Conservation (phyloP, 139 green algal species). For the Chlamydomonas eustigma region DNA sequence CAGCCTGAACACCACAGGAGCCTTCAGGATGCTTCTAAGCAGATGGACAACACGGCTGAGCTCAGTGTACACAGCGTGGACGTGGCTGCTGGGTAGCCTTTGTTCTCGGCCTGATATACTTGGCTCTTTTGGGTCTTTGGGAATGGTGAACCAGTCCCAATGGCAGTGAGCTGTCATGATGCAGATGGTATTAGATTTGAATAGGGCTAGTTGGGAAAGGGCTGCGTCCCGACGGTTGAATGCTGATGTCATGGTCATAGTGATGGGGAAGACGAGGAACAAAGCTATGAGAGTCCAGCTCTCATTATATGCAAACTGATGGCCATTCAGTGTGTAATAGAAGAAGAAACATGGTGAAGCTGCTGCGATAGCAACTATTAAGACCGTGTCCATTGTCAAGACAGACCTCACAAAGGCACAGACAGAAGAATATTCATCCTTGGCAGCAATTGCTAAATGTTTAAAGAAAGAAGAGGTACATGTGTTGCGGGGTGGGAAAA, state of each 20-base stretch:
- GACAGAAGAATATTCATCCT: not conserved
- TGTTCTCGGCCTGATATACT: not conserved
- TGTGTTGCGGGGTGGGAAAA: not conserved
- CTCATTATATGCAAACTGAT: not conserved
- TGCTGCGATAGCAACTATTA: not conserved
- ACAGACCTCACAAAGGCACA: not conserved
- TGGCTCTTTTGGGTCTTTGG: constrained; percentile 1
- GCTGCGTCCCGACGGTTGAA: not conserved
- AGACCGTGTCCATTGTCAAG: not conserved
- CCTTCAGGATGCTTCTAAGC: not conserved
- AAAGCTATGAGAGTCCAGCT: not conserved
- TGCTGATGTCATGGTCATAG: constrained; percentile 2
- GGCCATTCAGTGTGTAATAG: not conserved
- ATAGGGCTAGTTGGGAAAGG: not conserved
- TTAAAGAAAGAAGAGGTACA: not conserved
- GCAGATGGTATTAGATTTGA: not conserved
- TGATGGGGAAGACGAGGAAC: constrained; percentile 5
- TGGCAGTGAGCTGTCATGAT: constrained; percentile 7
- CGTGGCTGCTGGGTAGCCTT: not conserved
- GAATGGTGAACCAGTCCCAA: constrained; percentile 12
- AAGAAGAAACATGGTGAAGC: constrained; percentile 13
- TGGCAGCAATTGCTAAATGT: not conserved
- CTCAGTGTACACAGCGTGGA: not conserved
- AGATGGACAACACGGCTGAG: not conserved
- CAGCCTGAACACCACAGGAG: not conserved